Percentiles rank a stretch among this genome's conserved stretches.
These are phyloP conservation scores for Neophaeococcomyces mojaviensis DNA, from an alignment of 2,329 filamentous ascomycete species.

Conservation along the genomic window DNA sequence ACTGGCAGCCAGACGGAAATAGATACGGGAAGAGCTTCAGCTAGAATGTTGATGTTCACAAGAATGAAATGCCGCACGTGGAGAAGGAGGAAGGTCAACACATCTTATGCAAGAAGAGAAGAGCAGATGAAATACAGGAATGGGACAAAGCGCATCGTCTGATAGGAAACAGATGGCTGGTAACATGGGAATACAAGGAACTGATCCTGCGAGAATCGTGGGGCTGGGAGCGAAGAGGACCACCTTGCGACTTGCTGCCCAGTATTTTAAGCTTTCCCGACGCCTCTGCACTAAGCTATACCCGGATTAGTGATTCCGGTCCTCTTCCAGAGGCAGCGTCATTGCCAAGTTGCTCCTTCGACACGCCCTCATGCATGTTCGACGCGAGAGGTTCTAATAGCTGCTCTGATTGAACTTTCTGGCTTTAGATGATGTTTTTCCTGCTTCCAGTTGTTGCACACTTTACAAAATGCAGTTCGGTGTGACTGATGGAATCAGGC, in stretches of 20 bases:
- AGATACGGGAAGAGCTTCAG: not conserved
- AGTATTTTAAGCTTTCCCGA: not conserved
- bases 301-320: no score
- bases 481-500: no score
- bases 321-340: no score
- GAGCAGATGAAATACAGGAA: not conserved
- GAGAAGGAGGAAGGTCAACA: not conserved
- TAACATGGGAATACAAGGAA: not conserved
- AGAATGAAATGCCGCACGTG: not conserved
- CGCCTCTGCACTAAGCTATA: no score
- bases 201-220: constrained; percentile 2
- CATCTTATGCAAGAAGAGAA: not conserved
- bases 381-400: no score
- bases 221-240: not conserved
- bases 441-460: no score
- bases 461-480: no score
- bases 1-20: not conserved
- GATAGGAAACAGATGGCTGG: constrained; percentile 7
- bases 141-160: not conserved
- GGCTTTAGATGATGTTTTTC: no score
- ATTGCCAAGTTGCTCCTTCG: no score
- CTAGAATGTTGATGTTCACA: not conserved
- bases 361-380: no score
- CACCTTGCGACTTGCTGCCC: not conserved
- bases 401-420: no score